Base-by-base conservation (phyloP, 805 yeast genomes). In the Hanseniaspora clermontiae region DNA sequence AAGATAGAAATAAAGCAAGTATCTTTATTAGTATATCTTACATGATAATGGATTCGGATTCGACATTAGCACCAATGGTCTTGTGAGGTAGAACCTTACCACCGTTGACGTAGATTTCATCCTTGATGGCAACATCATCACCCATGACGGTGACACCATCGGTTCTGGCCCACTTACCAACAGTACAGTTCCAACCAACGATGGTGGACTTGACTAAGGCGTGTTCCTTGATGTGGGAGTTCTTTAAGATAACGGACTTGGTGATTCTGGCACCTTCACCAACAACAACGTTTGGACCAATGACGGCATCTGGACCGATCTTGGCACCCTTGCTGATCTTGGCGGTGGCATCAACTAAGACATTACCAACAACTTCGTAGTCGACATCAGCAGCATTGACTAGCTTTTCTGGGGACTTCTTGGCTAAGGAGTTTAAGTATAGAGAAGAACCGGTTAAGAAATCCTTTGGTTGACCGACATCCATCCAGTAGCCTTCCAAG, bases 401-500 rank as follows among this genome's bases (percentile, higher is more conserved):
- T 70, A 90, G 81, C 63, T 75, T 70, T 65, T 79, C 79, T 61
- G 96, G 86, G 64, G 75, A 70, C 75, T 83, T 87, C 81, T 85
- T 85, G 66, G 91, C 73, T 69, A 89, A 76, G 57, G 97, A 84
- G 71, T 85, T 79, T 72, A 93, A 79, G 80, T 90, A 93, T 62
- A 91, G 77, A 65, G 89, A 82, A 67, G 97, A 87, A 73, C 99
- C 99, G 59, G 96, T 83, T 63, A 93, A 76, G 83, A 89, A 93
- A 76, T 93, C 99, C 82, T 91, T 93, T 80, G 99, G 99, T 79
- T 93, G 99, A 74, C 99, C 99, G 65, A 93, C 97, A 74, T 93
- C 99, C 98, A 93, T 93, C 99, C 99, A 93, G 87, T 83, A 93
- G 63, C 98, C 97, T 78, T 93, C 97, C 69, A 93, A 82, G 74